A percentile compares a stretch with the other conserved stretches of the same genome.
phyloP scores from a whole-genome alignment of 192 early-diverging fungal genomes.

The Coemansia sp. region DNA sequence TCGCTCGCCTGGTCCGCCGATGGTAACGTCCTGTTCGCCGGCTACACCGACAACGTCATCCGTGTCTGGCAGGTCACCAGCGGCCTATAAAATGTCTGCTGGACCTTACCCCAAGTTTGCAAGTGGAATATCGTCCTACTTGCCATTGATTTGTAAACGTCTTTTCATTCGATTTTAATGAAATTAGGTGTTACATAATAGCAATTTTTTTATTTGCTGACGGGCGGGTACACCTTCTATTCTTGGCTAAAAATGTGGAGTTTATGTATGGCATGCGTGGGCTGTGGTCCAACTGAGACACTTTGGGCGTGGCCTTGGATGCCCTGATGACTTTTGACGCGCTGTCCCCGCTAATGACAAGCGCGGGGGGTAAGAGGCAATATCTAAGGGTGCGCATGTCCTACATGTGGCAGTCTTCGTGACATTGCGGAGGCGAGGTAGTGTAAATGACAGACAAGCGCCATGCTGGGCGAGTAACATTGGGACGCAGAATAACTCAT shows the following conservation, averaged over 20 bases:
- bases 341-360: no score
- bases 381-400: slow-evolving; percentile 4
- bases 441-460: neutral
- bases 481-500: neutral
- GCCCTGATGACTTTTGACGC: neutral
- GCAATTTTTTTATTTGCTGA: slow-evolving; percentile 14
- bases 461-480: neutral
- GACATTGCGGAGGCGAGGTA: neutral
- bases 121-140: slow-evolving; percentile 59
- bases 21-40: slow-evolving; percentile 96
- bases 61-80: slow-evolving; percentile 83
- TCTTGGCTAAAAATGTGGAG: neutral
- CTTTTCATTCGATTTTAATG: slow-evolving; percentile 9
- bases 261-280: neutral
- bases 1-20: slow-evolving; percentile 99
- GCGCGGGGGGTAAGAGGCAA: neutral
- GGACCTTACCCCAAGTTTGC: slow-evolving; percentile 25
- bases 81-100: slow-evolving; percentile 38
- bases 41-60: slow-evolving; percentile 93
- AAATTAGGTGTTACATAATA: neutral
- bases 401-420: neutral
- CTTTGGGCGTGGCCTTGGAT: neutral
- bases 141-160: slow-evolving; percentile 19
- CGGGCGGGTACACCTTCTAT: slow-evolving; percentile 8
- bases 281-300: slow-evolving; percentile 1